Evolutionary conservation across 495 filamentous ascomycete genomes (phyloP), one percentile per base, ranked within the genome.

Genomic region (Apodospora peruviana): DNA sequence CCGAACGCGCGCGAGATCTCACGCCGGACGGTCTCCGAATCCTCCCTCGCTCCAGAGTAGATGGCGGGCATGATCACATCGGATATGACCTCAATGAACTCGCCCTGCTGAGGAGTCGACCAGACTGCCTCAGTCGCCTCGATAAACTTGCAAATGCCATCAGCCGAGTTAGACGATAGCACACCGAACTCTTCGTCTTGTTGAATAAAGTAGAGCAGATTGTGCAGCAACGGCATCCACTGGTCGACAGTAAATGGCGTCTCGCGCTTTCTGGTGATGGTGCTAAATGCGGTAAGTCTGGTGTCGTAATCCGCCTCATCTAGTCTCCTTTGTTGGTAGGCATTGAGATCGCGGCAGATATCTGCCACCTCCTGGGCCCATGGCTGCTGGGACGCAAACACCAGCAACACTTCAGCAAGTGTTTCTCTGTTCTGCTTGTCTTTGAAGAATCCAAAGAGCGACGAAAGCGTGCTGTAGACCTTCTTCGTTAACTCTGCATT

Each of bases 221-320:
- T 97, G 67, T 85, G 85, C 2, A 97, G 62, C 24, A 97, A 70
- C n/a, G 94, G 91, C 48, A 80, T 76, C 94, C 93, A 99, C 58
- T 95, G 86, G 50, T 79, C 80, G n/a, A 82, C 62, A 3, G 76
- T 85, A 29, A 91, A 80, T 0, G 65, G 69, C 1, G 50, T 53
- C 29, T 73, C 68, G 42, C 69, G 58, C 3, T 72, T 63, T 22
- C 82, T 79, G 37, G 83, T 88, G 56, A 97, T 82, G 4, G 68
- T 61, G 45, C 76, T 83, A 67, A 94, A 96, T 19, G 88, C 94
- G 37, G 76, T 64, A 14, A 91, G 70, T 19, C 93, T 81, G 40
- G 82, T 79, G 40, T 91, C 85, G 67, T 91, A 96, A 61, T 99
- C 87, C 1, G 90, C 86, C 57, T 90, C 84, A 58, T 90, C 84